These are phyloP conservation scores for Sporothrix globosa DNA, from an alignment of 2,329 filamentous ascomycete genomes.

Conservation along the genomic window DNA sequence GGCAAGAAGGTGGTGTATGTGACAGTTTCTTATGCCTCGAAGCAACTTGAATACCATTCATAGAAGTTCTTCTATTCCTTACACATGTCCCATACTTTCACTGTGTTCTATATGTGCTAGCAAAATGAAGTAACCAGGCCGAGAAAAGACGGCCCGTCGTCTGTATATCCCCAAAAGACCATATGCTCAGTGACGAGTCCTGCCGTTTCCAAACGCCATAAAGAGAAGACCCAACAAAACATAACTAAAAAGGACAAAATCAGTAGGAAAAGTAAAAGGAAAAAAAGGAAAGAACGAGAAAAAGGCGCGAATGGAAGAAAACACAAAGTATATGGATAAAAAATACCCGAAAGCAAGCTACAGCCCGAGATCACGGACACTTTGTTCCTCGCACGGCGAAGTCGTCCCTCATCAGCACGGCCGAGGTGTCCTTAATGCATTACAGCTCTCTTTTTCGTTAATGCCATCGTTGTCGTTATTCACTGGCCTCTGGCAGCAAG, in stretches of 20 bases:
- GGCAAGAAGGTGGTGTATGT: too few species aligned
- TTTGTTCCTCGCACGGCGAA: background rate
- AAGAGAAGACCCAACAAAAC: background rate
- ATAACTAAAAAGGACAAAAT: background rate
- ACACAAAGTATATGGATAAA: background rate
- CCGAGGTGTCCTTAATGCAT: background rate
- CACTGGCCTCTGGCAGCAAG: conserved; percentile 20
- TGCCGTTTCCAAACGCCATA: conserved; percentile 22
- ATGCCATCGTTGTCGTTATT: background rate
- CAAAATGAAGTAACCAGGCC: conserved; percentile 26
- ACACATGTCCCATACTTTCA: conserved; percentile 18
- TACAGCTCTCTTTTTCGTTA: background rate
- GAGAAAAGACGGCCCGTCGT: background rate
- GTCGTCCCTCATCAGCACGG: conserved; percentile 1
- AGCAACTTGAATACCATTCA: background rate
- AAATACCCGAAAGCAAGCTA: background rate
- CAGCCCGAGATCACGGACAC: background rate
- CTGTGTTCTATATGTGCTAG: conserved; percentile 28
- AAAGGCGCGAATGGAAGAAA: background rate
- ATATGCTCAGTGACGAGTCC: conserved; percentile 15
- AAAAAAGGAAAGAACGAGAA: background rate
- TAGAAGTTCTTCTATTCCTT: conserved; percentile 4
- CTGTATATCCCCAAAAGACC: conserved; percentile 22
- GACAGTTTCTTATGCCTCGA: background rate
- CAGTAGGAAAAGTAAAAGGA: background rate